Base-by-base conservation (phyloP, 345 rosid genomes). In the Rubroshorea leprosula region DNA sequence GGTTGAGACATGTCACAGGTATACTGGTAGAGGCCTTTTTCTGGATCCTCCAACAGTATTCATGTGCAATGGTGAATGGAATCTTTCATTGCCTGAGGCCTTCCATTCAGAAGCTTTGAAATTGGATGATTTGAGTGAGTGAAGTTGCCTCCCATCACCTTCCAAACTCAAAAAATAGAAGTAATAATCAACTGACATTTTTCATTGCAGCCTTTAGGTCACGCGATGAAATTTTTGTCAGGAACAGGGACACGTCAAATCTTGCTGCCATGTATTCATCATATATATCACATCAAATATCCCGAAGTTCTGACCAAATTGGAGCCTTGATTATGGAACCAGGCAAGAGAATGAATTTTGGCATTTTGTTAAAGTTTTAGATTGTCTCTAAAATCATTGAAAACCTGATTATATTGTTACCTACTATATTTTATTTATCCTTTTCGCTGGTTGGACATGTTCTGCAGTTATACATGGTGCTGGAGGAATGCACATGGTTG, bases 401-500 rank as follows among this genome's bases (percentile, higher is more conserved):
- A 16, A 23, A 23, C 41, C 45, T 44, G 10, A 8, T 17, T 47
- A 18, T 58, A n/a, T 48, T 45, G 9, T 43, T 15, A 23, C 54
- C 17, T n/a, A 5, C 20, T 41, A 23, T 44, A 12, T 51, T n/a
- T 25, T 50, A 22, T 39, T 56, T 39, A n/a, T 56, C 61, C 58
- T 29, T 47, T 55, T n/a, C 15, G 5, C 22, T 63, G 26, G 63
- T 62, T 58, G 38, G 44, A 18, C 57, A 29, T 65, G 23, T 55
- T 67, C 41, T 76, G 59, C 67, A 93, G 99, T 93, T 58, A 73
- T 93, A 65, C 97, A 87, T 74, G 99, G 76, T 60, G 75, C 99
- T 71, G 99, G 96, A 65, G 99, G 99, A 59, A 93, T 93, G 99
- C 87, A 78, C 64, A 83, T 89, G 96, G 74, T 93, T 68, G 97